These are phyloP conservation scores for Chlamydomonas sp. DNA, from an alignment of 139 green algal species.

Conservation along the genomic window DNA sequence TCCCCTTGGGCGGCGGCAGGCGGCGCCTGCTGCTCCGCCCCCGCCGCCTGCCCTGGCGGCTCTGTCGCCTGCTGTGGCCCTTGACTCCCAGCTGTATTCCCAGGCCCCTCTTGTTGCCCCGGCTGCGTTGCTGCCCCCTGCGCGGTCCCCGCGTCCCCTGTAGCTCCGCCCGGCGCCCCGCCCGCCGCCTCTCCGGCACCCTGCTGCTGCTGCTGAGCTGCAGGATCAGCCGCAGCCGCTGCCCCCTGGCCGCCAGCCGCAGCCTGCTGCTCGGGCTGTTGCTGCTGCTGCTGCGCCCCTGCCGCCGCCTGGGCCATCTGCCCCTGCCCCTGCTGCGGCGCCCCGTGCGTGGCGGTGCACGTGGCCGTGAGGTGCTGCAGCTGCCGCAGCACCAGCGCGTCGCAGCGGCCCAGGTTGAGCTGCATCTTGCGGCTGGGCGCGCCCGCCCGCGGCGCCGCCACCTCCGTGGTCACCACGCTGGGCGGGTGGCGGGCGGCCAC, in stretches of 20 bases:
- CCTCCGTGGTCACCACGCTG: constrained; percentile 11
- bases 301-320: background rate
- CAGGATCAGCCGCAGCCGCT: background rate
- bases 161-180: background rate
- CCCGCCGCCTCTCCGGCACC: no score
- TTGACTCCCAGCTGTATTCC: background rate
- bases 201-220: background rate
- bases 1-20: background rate
- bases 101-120: background rate
- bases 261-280: background rate
- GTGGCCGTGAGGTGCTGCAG: constrained; percentile 51
- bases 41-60: background rate
- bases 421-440: constrained; percentile 39
- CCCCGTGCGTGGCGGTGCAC: constrained; percentile 11
- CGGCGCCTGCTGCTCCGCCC: background rate
- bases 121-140: background rate
- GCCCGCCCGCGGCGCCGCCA: background rate
- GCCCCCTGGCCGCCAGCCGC: background rate
- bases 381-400: constrained; percentile 52
- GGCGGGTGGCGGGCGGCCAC: constrained; percentile 39
- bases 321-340: no score
- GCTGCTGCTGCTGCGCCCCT: background rate
- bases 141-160: background rate
- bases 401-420: constrained; percentile 44
- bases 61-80: background rate